Evolutionary conservation across 768 basidiomycete species (phyloP).

Genomic region (Tylopilus plumbeoviolaceoides): DNA sequence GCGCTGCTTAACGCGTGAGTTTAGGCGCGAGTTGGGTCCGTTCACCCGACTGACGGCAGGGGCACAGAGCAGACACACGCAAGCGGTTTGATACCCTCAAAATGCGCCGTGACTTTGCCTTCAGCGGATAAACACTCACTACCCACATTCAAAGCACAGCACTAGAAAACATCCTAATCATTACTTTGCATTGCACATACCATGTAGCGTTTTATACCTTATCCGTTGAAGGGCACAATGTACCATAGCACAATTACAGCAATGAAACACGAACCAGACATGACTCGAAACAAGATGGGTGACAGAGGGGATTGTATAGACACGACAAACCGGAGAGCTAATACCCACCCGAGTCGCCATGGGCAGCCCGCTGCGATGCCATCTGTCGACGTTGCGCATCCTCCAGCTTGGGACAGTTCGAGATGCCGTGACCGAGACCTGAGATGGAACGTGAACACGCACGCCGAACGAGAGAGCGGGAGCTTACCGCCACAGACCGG

Average conservation of each 20-base stretch:
- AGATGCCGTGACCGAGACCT: constrained; percentile 92
- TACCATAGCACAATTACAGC: constrained; percentile 6
- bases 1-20: constrained; percentile 18
- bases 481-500: constrained; percentile 87
- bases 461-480: background rate
- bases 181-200: constrained; percentile 6
- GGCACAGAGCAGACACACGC: background rate
- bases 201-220: constrained; percentile 8
- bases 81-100: constrained; percentile 20
- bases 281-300: background rate
- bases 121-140: constrained; percentile 17
- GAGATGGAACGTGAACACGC: background rate
- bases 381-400: constrained; percentile 88
- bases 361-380: constrained; percentile 74
- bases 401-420: constrained; percentile 95
- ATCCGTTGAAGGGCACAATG: background rate
- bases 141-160: too few species aligned
- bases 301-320: background rate
- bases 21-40: background rate
- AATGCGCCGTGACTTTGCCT: constrained; percentile 34
- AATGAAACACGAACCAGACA: background rate
- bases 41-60: background rate
- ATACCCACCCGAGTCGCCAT: constrained; percentile 54
- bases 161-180: background rate
- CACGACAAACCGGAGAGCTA: background rate